Percentiles rank a stretch among this genome's conserved stretches.
phyloP scores from a whole-genome alignment of 768 basidiomycete genomes.

The Gautieria morchelliformis region DNA sequence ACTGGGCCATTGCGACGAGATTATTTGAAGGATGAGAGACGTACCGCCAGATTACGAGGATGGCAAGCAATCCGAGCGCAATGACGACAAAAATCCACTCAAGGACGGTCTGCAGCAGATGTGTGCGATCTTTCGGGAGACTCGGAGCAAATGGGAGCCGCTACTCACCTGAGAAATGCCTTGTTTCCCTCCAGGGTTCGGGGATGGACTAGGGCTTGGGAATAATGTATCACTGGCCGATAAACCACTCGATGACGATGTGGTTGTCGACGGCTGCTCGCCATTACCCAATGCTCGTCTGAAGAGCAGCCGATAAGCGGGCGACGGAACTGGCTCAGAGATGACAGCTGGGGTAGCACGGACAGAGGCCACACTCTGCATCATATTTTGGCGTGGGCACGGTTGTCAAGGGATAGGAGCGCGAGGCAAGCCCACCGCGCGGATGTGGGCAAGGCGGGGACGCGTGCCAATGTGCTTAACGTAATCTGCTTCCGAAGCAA shows the following conservation, averaged over 20 bases:
- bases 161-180: background rate
- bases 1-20: background rate
- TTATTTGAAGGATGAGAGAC: background rate
- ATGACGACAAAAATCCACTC: conserved; percentile 5
- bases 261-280: background rate
- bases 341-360: no score
- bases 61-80: background rate
- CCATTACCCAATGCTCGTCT: background rate
- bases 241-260: background rate
- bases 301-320: background rate
- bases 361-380: no score
- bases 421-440: no score
- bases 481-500: no score
- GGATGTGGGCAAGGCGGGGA: no score
- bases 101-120: background rate
- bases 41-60: conserved; percentile 1
- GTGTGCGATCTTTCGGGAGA: background rate
- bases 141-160: background rate
- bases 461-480: no score
- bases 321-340: background rate
- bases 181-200: background rate
- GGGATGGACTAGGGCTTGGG: background rate
- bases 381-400: no score
- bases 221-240: background rate
- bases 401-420: no score